Conservation (phyloP, 2,329 filamentous ascomycete species). For the Botrytis byssoidea region DNA sequence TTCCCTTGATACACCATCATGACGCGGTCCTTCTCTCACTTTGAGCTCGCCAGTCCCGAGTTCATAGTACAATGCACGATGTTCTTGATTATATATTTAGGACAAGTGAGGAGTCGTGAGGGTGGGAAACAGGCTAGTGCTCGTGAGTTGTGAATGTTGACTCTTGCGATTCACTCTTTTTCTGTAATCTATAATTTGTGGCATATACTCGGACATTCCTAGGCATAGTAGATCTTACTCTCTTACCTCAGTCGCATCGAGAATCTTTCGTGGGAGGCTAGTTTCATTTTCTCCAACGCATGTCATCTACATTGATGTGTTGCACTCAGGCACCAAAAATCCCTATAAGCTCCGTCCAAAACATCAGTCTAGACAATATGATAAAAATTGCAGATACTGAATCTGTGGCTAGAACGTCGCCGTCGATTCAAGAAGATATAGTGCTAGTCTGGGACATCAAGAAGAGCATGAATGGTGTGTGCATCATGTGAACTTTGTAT, state of each 20-base stretch:
- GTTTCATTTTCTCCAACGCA: neutral
- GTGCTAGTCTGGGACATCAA: neutral
- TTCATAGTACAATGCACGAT: neutral
- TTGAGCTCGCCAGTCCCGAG: neutral
- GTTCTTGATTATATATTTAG: neutral
- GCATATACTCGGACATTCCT: fast-evolving
- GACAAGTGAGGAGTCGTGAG: neutral
- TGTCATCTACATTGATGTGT: neutral
- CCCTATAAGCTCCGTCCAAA: neutral
- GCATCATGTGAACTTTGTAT: neutral
- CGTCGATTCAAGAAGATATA: neutral
- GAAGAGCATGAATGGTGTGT: neutral
- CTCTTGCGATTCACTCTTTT: neutral
- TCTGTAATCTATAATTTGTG: neutral
- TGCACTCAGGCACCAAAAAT: no score
- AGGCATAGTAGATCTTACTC: neutral
- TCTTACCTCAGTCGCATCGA: no score
- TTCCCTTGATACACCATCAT: neutral
- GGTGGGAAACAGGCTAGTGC: neutral
- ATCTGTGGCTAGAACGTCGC: no score
- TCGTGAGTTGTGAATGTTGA: neutral
- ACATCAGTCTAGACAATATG: neutral
- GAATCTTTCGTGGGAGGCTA: neutral
- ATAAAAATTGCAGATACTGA: fast-evolving
- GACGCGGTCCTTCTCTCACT: neutral